Base-by-base conservation (phyloP, 176 grass and related monocot genomes). In the Echinochloa phyllopogon region DNA sequence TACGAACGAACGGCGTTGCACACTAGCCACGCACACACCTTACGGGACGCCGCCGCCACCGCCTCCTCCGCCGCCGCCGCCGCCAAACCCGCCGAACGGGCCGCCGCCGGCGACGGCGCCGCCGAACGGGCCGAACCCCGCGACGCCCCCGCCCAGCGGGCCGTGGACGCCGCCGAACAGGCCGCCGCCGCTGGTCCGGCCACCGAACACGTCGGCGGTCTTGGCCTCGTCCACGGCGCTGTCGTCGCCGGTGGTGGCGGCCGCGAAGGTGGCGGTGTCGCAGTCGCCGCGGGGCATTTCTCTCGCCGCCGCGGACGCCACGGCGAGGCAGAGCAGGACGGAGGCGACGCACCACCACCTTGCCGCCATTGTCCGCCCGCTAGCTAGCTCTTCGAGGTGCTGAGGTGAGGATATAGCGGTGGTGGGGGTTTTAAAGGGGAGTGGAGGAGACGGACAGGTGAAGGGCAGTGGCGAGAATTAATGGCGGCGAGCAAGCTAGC, bases 151-250 rank as follows among this genome's bases (percentile, higher is more conserved):
- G 38, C 84, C 76, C 6, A 91, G 73, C 11, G 88, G 84, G 29
- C 83, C 87, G 53, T 69, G 79, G 33, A 87, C 69, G 29, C 87
- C 85, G 38, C 89, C 86, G 69, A 83, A 80, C 47, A 88, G 62
- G 0, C 48, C 81, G 18, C 85, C 77, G 51, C 83, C 92, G 14
- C 11, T 60, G 42, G 85, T 71, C 74, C 84, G 69, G 36, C 87
- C 82, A 6, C 66, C 72, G 4, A 90, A 84, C 18, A 11, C 68
- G 33, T 58, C 65, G 38, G 79, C 73, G 29, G 68, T 65, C 75
- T 86, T 86, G 65, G 44, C 9, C 50, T 84, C 82, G 9, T 11
- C 82, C 77, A 87, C 67, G 72, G 51, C 51, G 10, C 16, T 43
- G 17, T 13, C 11, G 23, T 37, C 51, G 52, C 50, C 11, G 16